These are phyloP conservation scores for Saccharomycopsis sp. DNA, from an alignment of 805 yeast genomes.

Conservation along the genomic window DNA sequence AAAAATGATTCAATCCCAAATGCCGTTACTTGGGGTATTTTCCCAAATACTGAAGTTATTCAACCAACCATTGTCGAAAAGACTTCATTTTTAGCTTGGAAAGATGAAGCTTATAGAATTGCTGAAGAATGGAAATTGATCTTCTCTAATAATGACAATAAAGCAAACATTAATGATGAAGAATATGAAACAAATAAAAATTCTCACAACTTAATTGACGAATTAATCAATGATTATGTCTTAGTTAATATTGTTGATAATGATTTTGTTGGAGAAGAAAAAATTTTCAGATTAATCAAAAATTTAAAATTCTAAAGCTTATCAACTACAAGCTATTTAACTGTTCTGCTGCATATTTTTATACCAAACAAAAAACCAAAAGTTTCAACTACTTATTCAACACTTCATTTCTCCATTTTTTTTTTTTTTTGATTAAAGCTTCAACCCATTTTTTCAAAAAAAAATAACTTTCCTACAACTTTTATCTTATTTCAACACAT, in stretches of 20 bases:
- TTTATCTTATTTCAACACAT: no score
- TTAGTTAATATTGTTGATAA: slow-evolving; percentile 88
- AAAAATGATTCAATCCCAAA: slow-evolving; percentile 63
- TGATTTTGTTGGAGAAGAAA: slow-evolving; percentile 52
- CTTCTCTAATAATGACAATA: slow-evolving; percentile 26
- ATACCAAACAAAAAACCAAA: no score
- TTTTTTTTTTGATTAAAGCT: no score
- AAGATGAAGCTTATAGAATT: slow-evolving; percentile 84
- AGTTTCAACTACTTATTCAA: no score
- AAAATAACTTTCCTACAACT: no score
- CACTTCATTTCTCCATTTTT: no score
- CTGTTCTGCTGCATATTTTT: no score
- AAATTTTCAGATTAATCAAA: slow-evolving; percentile 46
- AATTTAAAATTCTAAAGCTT: background rate
- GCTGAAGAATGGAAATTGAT: slow-evolving; percentile 69
- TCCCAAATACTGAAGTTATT: slow-evolving; percentile 88
- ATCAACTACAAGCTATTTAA: no score
- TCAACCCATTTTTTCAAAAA: no score
- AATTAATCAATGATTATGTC: slow-evolving; percentile 48
- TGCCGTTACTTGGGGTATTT: slow-evolving; percentile 98
- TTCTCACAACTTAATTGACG: slow-evolving; percentile 29
- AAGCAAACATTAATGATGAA: slow-evolving; percentile 21
- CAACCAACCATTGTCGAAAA: slow-evolving; percentile 96
- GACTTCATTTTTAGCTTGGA: slow-evolving; percentile 91
- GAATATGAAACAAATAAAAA: slow-evolving; percentile 23